Base-by-base conservation (phyloP, 2,329 filamentous ascomycete genomes). In the Stemphylium beticola region DNA sequence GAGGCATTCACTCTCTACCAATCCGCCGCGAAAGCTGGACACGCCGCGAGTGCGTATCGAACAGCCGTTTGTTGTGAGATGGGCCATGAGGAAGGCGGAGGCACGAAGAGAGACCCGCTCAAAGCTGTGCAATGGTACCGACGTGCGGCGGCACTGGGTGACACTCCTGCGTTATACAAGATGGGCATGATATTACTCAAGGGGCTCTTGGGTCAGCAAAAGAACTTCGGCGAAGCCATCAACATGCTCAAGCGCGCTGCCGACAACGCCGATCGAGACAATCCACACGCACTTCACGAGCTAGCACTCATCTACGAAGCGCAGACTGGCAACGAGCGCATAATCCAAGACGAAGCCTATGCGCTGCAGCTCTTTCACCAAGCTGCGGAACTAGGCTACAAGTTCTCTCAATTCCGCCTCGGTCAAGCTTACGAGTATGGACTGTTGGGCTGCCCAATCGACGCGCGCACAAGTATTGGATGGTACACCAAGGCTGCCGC, bases 51-150 rank as follows among this genome's bases (percentile, higher is more conserved):
- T 24, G 95, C 95, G 0, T 99, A 98, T 74, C 86, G 95, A 49
- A 96, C 95, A 22, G 95, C 95, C 0, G 93, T 99, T 0, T 99
- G 95, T 78, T 98, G 95, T 71, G 95, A 99, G 74, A 92, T 99
- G 66, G 95, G 95, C 3, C 87, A 92, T 51, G 93, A 98, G 71
- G 93, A 96, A 67, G 93, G 93, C 26, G 95, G 95, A 47, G 95
- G 95, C 20, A 98, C 95, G 1, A 87, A 91, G 54, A 90, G 89
- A 66, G 95, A 99, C 69, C 91, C 92, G 0, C 78, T 93, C 62
- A 98, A 98, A 77, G 93, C 95, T 1, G 93, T 98, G 17, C 93
- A 98, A 74, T 99, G 95, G 95, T 99, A 99, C 76, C 92, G 93
- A 74, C 90, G 93, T 38, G 92, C 95, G 6, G 93, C 95, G 10